Conservation (phyloP, 108 stramenopile genomes). For the Stephanodiscus triporus region DNA sequence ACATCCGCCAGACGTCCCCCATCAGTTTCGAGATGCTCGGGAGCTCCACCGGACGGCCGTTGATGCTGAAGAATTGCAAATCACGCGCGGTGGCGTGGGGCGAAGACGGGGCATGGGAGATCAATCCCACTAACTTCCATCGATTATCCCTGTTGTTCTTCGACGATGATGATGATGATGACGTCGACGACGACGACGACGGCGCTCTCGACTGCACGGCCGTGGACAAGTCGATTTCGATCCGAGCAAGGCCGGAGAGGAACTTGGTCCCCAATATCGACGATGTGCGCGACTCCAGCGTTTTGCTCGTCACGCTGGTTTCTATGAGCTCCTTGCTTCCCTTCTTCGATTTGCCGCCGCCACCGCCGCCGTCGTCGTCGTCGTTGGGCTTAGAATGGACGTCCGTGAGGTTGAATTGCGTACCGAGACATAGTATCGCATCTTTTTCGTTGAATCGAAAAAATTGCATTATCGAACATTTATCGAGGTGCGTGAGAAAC, state of each 20-base stretch:
- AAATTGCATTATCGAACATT: not conserved
- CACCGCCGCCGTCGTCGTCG: not conserved
- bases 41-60: slow-evolving; percentile 95
- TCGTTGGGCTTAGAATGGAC: slow-evolving; percentile 20
- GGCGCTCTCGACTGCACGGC: slow-evolving; percentile 6
- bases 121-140: slow-evolving; percentile 75
- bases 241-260: slow-evolving; percentile 48
- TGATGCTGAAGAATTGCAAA: slow-evolving; percentile 92
- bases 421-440: slow-evolving; percentile 75
- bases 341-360: slow-evolving; percentile 42
- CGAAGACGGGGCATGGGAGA: slow-evolving; percentile 78
- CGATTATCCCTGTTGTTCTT: not conserved
- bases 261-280: slow-evolving; percentile 70
- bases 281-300: slow-evolving; percentile 64
- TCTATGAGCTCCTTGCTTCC: slow-evolving; percentile 23
- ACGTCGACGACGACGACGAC: not conserved
- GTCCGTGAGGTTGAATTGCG: slow-evolving; percentile 72
- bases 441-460: slow-evolving; percentile 31
- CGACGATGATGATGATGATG: slow-evolving; percentile 7
- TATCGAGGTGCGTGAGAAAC: not conserved
- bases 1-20: slow-evolving; percentile 82
- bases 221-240: slow-evolving; percentile 51
- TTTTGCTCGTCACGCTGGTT: slow-evolving; percentile 54
- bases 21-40: slow-evolving; percentile 74
- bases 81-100: slow-evolving; percentile 53